Evolutionary conservation across 208 protist genomes (phyloP), one percentile per base, ranked within the genome.

Genomic region (Trypanosoma brucei): DNA sequence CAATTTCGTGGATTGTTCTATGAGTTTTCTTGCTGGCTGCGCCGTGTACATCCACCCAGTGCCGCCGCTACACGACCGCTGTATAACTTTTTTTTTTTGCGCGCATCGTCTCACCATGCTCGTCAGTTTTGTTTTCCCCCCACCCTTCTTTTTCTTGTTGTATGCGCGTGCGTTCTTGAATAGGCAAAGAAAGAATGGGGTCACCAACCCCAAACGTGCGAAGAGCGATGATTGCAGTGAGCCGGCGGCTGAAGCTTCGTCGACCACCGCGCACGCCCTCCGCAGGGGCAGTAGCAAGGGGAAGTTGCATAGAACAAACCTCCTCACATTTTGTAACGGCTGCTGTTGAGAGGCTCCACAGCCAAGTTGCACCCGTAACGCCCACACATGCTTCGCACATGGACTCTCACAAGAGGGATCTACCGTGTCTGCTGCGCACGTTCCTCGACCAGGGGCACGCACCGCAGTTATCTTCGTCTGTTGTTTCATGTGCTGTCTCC

Each of bases 261-360:
- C 52, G 67, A 35, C 33, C 42, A 37, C 3, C 53, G 13, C 30
- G 13, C 0, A 46, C 3, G 53, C 34, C 22, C 22, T 22, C 22
- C 22, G 22, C 22, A 22, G 22, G 22, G 22, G 22, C 5, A 34
- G 33, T 33, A 46, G 22, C 37, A 59, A 14, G 35, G 40, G 33
- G 34, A 35, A 13, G 11, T 38, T 8, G 44, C 14, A 48, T 48
- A 14, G 44, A 8, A n/a, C 9, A 14, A 14, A 48, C 14, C 33
- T 6, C 22, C 37, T 72, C 55, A 37, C 39, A 40, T 35, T 67
- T 72, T 66, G 60, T 72, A 2, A 62, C 67, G 40, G 46, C 67
- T 7, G 2, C 61, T 38, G 11, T 72, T 3, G 46, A 62, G 30
- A 40, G 56, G 4, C 5, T 72, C 58, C 37, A 34, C 31, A 0